Evolutionary conservation across 2,329 filamentous ascomycete genomes (phyloP), one percentile per base, ranked within the genome.

Genomic region (Penicillium sp.): DNA sequence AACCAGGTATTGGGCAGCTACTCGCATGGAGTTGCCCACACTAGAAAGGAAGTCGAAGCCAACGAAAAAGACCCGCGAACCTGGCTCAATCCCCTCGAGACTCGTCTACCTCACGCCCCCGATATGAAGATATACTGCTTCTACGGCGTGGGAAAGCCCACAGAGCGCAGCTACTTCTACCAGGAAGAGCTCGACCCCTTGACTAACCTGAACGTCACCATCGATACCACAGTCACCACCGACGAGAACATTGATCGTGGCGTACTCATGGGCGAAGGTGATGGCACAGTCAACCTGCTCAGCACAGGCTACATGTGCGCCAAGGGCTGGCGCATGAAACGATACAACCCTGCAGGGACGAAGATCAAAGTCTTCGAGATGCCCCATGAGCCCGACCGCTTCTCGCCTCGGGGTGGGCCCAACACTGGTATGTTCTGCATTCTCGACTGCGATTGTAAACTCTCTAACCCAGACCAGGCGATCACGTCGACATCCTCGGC

Each of bases 51-150:
- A 72, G 90, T 99, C 0, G 88, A 95, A 66, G 84, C 81, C 47
- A 94, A 94, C 68, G 87, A 92, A 64, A 73, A 84, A n/a, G 81
- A 89, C 58, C 84, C 83, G 2, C 79, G 76, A 45, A 99, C 95
- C 69, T 99, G 94, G 94, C 84, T 96, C 56, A 99, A 99, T 67
- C 94, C 94, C 0, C 83, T 97, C n/a, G 93, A 97, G 70, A 89
- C 90, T 0, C 83, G 93, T 2, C 79, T 97, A 0, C 94, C 94
- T 0, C 79, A 90, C 18, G 93, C 94, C 1, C 93, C 94, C 0
- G 89, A 85, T 65, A 78, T 99, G 66, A 96, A 96, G 70, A 90
- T 99, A 12, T 97, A 92, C 74, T 97, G 94, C 75, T 97, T 99
- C 77, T 97, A 99, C 69, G 94, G 81, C 61, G 85, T 96, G 4